phyloP scores from a whole-genome alignment of 2,329 filamentous ascomycete species.

The Fusarium sp. region DNA sequence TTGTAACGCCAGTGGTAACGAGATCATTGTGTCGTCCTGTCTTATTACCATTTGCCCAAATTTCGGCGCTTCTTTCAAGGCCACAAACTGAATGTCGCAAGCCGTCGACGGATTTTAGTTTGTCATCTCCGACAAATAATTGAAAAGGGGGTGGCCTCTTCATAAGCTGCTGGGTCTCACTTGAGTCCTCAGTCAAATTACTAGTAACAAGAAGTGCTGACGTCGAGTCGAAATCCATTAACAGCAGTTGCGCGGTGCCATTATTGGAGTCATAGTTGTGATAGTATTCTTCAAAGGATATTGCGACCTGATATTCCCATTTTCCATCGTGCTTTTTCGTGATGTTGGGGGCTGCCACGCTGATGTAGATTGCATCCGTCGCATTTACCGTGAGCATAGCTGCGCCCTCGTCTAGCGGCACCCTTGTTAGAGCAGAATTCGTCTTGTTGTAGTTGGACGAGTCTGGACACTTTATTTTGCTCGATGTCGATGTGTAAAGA shows the following conservation, averaged over 20 bases:
- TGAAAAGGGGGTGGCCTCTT: constrained; percentile 72
- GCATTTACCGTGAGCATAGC: constrained; percentile 72
- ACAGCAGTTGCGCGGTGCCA: constrained; percentile 68
- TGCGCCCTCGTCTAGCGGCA: constrained; percentile 75
- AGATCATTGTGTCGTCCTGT: constrained; percentile 61
- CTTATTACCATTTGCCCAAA: constrained; percentile 64
- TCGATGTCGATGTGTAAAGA: constrained; percentile 77
- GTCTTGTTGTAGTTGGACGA: constrained; percentile 37
- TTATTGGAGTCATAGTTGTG: constrained; percentile 68
- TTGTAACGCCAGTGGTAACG: constrained; percentile 75
- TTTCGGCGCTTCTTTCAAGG: constrained; percentile 73
- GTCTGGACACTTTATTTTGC: constrained; percentile 49
- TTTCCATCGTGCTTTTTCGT: constrained; percentile 69
- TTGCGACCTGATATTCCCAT: constrained; percentile 86
- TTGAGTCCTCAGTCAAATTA: constrained; percentile 72
- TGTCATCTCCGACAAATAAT: constrained; percentile 78
- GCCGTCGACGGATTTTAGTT: constrained; percentile 72
- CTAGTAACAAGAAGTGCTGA: constrained; percentile 84
- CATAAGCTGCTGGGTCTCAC: constrained; percentile 67
- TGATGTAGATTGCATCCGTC: constrained; percentile 78
- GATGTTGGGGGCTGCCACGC: constrained; percentile 77
- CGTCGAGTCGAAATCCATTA: constrained; percentile 86
- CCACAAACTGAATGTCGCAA: constrained; percentile 87
- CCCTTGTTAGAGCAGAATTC: constrained; percentile 44
- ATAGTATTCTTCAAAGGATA: constrained; percentile 82